These are phyloP conservation scores for Eustoma russellianum DNA, from an alignment of 257 asterid species.

Conservation along the genomic window DNA sequence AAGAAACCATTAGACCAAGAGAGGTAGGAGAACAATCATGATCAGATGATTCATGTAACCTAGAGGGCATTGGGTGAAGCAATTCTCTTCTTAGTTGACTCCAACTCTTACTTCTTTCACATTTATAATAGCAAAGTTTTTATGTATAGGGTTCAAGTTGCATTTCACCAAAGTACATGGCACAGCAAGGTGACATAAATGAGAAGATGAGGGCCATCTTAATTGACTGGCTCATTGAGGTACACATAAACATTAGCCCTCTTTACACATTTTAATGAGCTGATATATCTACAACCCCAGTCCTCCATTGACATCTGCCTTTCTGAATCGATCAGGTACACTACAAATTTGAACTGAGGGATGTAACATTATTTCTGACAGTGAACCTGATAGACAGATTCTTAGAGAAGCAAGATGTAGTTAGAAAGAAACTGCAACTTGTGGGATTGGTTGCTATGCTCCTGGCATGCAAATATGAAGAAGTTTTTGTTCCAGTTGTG, in stretches of 20 bases:
- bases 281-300: not conserved
- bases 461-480: slow-evolving; percentile 93
- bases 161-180: slow-evolving; percentile 74
- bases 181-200: slow-evolving; percentile 67
- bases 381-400: slow-evolving; percentile 79
- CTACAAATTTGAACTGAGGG: slow-evolving; percentile 85
- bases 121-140: not conserved
- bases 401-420: slow-evolving; percentile 65
- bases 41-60: no score
- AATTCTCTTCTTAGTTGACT: no score
- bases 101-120: no score
- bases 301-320: not conserved
- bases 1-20: no score
- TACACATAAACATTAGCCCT: slow-evolving; percentile 5
- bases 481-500: slow-evolving; percentile 75
- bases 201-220: slow-evolving; percentile 84
- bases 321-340: slow-evolving; percentile 51
- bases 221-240: slow-evolving; percentile 95
- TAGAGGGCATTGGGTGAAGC: no score
- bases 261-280: not conserved
- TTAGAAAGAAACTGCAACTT: slow-evolving; percentile 79
- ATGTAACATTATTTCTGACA: slow-evolving; percentile 70
- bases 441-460: slow-evolving; percentile 91
- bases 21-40: no score
- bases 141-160: slow-evolving; percentile 52